Evolutionary conservation across 495 filamentous ascomycete genomes (phyloP), one percentile per base, ranked within the genome.

Genomic region (Aspergillus baeticus): DNA sequence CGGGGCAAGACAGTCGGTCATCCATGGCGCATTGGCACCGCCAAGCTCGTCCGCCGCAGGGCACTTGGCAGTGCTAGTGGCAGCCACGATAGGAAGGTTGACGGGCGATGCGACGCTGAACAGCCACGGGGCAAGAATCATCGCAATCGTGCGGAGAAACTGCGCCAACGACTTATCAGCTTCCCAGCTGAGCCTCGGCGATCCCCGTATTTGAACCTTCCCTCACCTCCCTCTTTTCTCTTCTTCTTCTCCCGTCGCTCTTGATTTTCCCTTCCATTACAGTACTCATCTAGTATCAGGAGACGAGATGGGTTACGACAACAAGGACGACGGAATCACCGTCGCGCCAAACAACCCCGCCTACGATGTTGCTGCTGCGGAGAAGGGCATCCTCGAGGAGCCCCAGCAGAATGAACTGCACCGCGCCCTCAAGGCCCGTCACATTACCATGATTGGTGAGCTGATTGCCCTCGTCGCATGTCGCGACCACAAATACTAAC

Each of bases 391-490:
- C 5, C 37, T 73, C 4, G 46, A 55, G 26, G 58, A 47, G 1
- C 54, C 64, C 11, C 61, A 63, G 2, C 59, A 66, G 20, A 61
- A 74, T 72, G 65, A 72, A 11, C 70, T 91, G n/a, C 84, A 86
- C 36, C 85, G 89, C 45, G 87, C 83, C 14, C 78, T 92, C 51
- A 85, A 87, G 62, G 81, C 88, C 5, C 82, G 89, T 39, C 89
- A 91, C 54, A 87, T 92, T 66, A 87, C 88, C 64, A 92, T 92
- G 91, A 95, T 96, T 64, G 73, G 73, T 74, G 65, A 20, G 60
- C 20, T 41, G 20, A 36, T 34, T 38, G 1, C 21, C 15, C 23
- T 18, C 3, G 2, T 26, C 23, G 17, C 43, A 33, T 2, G 22
- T 20, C 11, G 10, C 36, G 11, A 15, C 8, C 6, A 21, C 31